Evolutionary conservation across 176 grass and related monocot species (phyloP).

Genomic region (Coix lacrymajobi): DNA sequence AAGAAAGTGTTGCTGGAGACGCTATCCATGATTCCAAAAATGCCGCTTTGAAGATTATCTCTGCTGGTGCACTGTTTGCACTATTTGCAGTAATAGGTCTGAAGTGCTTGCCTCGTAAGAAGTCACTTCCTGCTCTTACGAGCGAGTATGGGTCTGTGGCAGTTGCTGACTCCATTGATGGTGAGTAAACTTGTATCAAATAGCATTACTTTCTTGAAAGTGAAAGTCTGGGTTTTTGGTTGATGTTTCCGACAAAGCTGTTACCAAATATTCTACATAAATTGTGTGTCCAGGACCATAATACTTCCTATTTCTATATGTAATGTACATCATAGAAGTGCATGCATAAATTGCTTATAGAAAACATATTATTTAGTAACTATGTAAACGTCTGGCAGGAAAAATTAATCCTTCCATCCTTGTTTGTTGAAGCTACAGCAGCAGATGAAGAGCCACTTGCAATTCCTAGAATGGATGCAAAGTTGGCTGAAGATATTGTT

Average conservation of each 20-base stretch:
- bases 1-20: conserved; percentile 19
- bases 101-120: conserved; percentile 66
- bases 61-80: conserved; percentile 56
- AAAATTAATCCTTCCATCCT: conserved; percentile 10
- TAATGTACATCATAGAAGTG: not conserved
- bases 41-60: conserved; percentile 55
- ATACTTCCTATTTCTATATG: not conserved
- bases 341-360: not conserved
- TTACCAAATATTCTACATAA: not conserved
- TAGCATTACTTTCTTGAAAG: not conserved
- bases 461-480: conserved; percentile 75
- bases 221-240: not conserved
- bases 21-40: conserved; percentile 41
- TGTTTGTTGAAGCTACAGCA: conserved; percentile 24
- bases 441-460: conserved; percentile 36
- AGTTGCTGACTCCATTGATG: conserved; percentile 43
- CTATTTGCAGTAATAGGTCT: conserved; percentile 56
- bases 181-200: conserved; percentile 9
- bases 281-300: not conserved
- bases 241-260: not conserved
- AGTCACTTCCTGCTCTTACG: conserved; percentile 25
- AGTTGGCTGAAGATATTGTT: conserved; percentile 67
- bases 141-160: conserved; percentile 42
- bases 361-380: not conserved
- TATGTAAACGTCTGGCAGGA: not conserved